phyloP scores from a whole-genome alignment of 192 early-diverging fungal species.

The Rhizophagus prolifer region DNA sequence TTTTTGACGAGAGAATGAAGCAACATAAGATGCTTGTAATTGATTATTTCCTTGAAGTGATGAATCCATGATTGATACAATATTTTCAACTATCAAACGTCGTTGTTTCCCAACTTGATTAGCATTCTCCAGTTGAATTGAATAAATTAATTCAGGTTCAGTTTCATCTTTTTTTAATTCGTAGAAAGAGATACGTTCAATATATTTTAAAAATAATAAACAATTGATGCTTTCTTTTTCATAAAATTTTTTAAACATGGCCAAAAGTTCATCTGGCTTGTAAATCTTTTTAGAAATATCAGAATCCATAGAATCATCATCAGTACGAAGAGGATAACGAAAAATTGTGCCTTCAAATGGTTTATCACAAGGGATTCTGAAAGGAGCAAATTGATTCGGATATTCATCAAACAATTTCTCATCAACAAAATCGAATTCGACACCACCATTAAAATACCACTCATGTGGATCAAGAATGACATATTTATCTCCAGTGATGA shows the following conservation, averaged over 20 bases:
- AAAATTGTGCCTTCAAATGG: conserved; percentile 37
- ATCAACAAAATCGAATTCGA: conserved; percentile 18
- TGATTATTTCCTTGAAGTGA: not conserved
- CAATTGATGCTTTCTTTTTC: conserved; percentile 33
- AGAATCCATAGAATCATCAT: conserved; percentile 22
- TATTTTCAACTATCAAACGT: not conserved
- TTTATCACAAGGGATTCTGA: not conserved
- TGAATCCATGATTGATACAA: not conserved
- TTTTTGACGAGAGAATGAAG: not conserved
- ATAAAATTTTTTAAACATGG: conserved; percentile 34
- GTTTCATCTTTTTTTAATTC: not conserved
- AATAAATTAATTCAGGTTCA: not conserved
- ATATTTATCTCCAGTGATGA: conserved; percentile 36
- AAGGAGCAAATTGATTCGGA: conserved; percentile 34
- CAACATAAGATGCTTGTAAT: not conserved
- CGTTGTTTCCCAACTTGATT: not conserved
- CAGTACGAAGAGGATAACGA: conserved; percentile 41
- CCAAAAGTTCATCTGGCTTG: conserved; percentile 22
- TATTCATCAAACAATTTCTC: not conserved
- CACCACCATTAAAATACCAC: conserved; percentile 30
- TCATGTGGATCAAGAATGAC: conserved; percentile 40
- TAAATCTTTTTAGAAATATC: conserved; percentile 31
- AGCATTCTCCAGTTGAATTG: not conserved
- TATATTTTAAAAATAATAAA: conserved; percentile 32
- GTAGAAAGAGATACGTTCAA: not conserved